A percentile compares a stretch with the other conserved stretches of the same genome.
Evolutionary conservation across 805 yeast species (phyloP).

Genomic region (Ogataea degrootiae): DNA sequence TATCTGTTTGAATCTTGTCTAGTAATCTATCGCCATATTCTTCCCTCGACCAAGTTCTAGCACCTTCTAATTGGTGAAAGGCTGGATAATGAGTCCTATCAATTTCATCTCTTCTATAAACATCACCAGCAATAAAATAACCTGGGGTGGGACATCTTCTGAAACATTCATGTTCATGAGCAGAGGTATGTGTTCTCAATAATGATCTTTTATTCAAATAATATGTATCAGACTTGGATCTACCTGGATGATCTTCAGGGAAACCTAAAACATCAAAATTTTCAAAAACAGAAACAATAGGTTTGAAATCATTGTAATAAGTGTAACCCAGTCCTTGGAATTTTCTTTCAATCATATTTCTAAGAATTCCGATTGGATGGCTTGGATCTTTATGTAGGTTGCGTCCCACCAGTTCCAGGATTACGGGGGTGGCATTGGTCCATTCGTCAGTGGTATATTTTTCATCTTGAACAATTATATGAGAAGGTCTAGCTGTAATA

Average conservation of each 20-base stretch:
- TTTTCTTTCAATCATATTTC: slow-evolving; percentile 65
- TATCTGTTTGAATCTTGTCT: slow-evolving; percentile 49
- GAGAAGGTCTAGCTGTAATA: not conserved
- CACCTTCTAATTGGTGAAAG: slow-evolving; percentile 98
- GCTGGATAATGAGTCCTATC: slow-evolving; percentile 96
- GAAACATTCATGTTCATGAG: slow-evolving; percentile 90
- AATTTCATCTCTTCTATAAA: slow-evolving; percentile 90
- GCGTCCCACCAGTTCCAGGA: slow-evolving; percentile 62
- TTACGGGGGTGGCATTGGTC: slow-evolving; percentile 82
- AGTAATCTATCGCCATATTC: slow-evolving; percentile 34
- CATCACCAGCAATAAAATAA: slow-evolving; percentile 91
- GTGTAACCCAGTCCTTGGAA: slow-evolving; percentile 68
- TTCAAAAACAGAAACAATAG: slow-evolving; percentile 75
- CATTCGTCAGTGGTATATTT: slow-evolving; percentile 61
- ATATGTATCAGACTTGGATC: slow-evolving; percentile 89
- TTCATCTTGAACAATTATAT: slow-evolving; percentile 39
- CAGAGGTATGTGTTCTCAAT: slow-evolving; percentile 92
- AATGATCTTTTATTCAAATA: slow-evolving; percentile 71
- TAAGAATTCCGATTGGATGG: slow-evolving; percentile 88
- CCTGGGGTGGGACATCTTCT: slow-evolving; percentile 67
- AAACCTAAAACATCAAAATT: slow-evolving; percentile 92
- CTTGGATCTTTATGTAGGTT: slow-evolving; percentile 65
- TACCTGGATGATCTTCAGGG: slow-evolving; percentile 88
- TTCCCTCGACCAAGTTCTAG: slow-evolving; percentile 69
- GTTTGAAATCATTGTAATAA: slow-evolving; percentile 72